Evolutionary conservation across 768 basidiomycete species (phyloP), one percentile per base, ranked within the genome.

Genomic region (Amanita pseudoporphyria): DNA sequence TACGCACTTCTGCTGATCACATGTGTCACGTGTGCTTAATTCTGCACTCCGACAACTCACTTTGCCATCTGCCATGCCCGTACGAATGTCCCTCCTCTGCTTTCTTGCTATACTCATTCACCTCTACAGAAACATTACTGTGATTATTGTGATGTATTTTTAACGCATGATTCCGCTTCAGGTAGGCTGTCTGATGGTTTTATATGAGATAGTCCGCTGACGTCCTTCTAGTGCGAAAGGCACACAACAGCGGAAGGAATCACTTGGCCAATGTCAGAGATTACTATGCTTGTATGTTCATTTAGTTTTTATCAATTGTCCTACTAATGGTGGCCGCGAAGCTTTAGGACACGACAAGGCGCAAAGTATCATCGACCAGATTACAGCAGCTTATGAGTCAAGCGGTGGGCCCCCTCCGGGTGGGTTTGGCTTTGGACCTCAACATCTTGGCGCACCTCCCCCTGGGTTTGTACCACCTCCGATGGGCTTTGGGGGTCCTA

Each of bases 301-400:
- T 21, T 21, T 9, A 16, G 14, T 30, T 33, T 33, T 26, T 47
- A 21, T n/a, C 14, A 16, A 6, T 4, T 10, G 0, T 39, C 22
- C 47, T 33, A 35, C 53, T 56, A 28, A 30, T 49, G 51, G 50
- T 35, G n/a, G 57, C 38, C 53, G 44, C 18, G 45, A 52, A 89
- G 87, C 87, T 1, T 78, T 90, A 49, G 87, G 87, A 49, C 92
- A 97, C 67, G 94, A 98, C 76, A 95, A 95, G 66, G 94, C 95
- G 14, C 96, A 99, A 67, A 91, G 71, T 59, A 92, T 98, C 64
- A 98, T 99, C 63, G 95, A 99, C 77, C 90, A 95, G 67, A 98
- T 99, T 66, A 94, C 92, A 32, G 82, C 87, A 18, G 83, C 87
- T 21, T 96, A 95, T 61, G 95, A 98, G 67, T 78, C 76, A 24